These are phyloP conservation scores for Miamiensis avidus DNA, from an alignment of 169 alveolate species.

Conservation along the genomic window DNA sequence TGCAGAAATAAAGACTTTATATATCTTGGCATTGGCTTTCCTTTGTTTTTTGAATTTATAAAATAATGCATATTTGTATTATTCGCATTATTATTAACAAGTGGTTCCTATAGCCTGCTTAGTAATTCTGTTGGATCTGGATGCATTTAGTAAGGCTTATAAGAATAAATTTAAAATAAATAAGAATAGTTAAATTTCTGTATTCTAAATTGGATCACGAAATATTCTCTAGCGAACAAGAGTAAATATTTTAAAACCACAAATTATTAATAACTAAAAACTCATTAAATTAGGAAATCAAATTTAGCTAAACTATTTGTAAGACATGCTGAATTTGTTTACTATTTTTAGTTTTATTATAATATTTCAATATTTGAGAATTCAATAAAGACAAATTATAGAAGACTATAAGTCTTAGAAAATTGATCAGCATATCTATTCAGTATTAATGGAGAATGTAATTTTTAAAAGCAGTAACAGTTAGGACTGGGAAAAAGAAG, in stretches of 20 bases:
- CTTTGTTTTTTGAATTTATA: neutral
- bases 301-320: neutral
- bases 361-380: neutral
- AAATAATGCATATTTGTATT: neutral
- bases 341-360: neutral
- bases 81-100: neutral
- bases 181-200: neutral
- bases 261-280: neutral
- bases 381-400: neutral
- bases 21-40: neutral
- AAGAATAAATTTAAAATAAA: neutral
- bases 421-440: neutral
- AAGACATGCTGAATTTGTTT: neutral
- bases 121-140: neutral
- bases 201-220: neutral
- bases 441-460: neutral
- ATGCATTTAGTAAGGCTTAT: neutral
- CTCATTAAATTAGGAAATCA: neutral
- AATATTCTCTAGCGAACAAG: neutral
- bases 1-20: neutral
- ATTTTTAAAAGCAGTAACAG: neutral
- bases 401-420: neutral
- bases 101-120: neutral
- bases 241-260: neutral
- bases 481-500: neutral